A percentile compares a stretch with the other conserved stretches of the same genome.
These are phyloP conservation scores for Corymbia maculata DNA, from an alignment of 345 rosid genomes.

Conservation along the genomic window DNA sequence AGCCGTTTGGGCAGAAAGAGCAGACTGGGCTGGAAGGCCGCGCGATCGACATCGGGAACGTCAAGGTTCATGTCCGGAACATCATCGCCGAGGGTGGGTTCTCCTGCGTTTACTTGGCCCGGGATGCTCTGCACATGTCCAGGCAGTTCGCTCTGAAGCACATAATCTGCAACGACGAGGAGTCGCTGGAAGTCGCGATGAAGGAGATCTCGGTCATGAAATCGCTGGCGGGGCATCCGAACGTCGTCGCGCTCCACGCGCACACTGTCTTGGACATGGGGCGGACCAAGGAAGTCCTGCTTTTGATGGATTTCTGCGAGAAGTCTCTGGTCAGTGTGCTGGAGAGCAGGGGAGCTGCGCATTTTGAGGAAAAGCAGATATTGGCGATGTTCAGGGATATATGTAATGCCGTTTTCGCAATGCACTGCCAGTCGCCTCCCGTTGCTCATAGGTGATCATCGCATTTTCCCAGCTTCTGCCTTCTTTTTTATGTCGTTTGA, in stretches of 20 bases:
- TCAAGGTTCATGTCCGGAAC: conserved; percentile 64
- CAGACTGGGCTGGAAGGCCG: conserved; percentile 91
- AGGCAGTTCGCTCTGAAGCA: conserved; percentile 95
- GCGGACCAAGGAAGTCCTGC: conserved; percentile 86
- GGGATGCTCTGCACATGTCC: conserved; percentile 51
- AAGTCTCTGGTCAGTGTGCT: conserved; percentile 75
- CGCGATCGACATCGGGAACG: conserved; percentile 60
- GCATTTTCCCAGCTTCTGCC: neutral
- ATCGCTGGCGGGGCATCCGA: conserved; percentile 85
- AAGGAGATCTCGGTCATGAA: conserved; percentile 86
- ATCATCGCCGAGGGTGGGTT: conserved; percentile 95
- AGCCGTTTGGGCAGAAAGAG: conserved; percentile 77
- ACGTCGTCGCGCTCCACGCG: conserved; percentile 57
- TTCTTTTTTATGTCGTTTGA: neutral
- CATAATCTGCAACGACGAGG: conserved; percentile 86
- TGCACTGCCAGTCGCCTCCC: conserved; percentile 90
- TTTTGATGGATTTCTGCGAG: conserved; percentile 90
- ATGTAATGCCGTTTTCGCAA: conserved; percentile 90
- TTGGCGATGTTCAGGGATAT: conserved; percentile 72
- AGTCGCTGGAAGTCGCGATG: conserved; percentile 56
- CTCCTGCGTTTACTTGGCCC: conserved; percentile 85
- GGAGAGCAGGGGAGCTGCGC: conserved; percentile 77
- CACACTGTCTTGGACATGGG: conserved; percentile 79
- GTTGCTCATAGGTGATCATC: conserved; percentile 74
- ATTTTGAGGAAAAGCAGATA: conserved; percentile 82